These are phyloP conservation scores for Helotiales sp. DNA, from an alignment of 2,329 filamentous ascomycete genomes.

Conservation along the genomic window DNA sequence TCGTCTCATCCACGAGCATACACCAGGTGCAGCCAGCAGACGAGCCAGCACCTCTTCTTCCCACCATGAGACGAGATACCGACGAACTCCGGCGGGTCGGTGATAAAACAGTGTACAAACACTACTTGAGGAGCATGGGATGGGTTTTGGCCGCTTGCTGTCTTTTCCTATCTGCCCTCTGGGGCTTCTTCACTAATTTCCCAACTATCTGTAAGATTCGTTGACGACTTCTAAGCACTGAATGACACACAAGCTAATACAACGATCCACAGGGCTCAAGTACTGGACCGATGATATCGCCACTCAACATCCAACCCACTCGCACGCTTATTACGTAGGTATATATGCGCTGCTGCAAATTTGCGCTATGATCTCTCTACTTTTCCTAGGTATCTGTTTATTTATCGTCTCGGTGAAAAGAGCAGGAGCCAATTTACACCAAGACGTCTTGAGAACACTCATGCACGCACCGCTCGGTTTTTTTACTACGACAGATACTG, in stretches of 20 bases:
- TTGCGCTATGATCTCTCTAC: conserved; percentile 33
- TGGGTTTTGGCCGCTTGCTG: no score
- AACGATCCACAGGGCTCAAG: conserved; percentile 31
- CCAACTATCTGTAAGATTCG: not conserved
- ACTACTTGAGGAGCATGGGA: no score
- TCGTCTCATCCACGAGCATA: no score
- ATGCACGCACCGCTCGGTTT: conserved; percentile 12
- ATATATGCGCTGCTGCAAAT: conserved; percentile 41
- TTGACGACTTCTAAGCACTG: conserved; percentile 16
- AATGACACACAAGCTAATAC: no score
- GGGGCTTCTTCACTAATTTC: conserved; percentile 36
- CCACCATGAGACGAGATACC: no score
- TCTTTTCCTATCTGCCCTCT: no score
- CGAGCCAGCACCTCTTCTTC: no score
- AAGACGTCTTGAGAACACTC: conserved; percentile 32
- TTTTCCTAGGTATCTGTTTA: conserved; percentile 31
- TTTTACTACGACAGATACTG: conserved; percentile 1
- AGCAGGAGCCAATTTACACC: no score
- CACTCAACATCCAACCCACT: conserved; percentile 30
- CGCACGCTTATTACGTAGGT: conserved; percentile 37
- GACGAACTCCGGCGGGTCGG: no score
- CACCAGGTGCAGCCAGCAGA: no score
- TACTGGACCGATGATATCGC: conserved; percentile 38
- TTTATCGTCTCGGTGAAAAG: conserved; percentile 33
- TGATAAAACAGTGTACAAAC: conserved; percentile 33